Percentiles rank a stretch among this genome's conserved stretches.
Evolutionary conservation across 768 basidiomycete genomes (phyloP).

Genomic region (Leccinum fibrillosum): DNA sequence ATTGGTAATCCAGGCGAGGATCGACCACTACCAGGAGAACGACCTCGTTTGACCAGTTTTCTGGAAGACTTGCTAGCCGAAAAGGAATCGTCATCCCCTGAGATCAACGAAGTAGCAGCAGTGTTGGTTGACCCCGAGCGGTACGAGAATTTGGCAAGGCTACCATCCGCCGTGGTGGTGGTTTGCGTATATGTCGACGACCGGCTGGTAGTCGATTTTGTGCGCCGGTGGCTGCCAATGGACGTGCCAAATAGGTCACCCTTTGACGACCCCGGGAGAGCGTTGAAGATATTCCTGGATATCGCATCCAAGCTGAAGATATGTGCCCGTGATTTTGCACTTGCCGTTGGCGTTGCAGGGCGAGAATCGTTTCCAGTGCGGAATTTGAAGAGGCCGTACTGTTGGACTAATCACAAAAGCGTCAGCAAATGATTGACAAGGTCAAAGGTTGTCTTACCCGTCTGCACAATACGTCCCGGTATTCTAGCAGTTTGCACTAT

Average conservation of each 20-base stretch:
- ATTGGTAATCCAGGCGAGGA: slow-evolving; percentile 34
- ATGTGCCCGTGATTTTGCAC: slow-evolving; percentile 68
- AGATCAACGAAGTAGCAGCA: slow-evolving; percentile 58
- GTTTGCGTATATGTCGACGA: slow-evolving; percentile 73
- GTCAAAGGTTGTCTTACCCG: slow-evolving; percentile 52
- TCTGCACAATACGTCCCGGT: slow-evolving; percentile 73
- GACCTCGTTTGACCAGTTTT: slow-evolving; percentile 45
- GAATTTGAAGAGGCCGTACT: slow-evolving; percentile 88
- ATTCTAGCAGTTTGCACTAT: slow-evolving; percentile 76
- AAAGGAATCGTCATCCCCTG: slow-evolving; percentile 59
- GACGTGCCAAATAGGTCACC: slow-evolving; percentile 76
- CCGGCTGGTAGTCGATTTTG: slow-evolving; percentile 66
- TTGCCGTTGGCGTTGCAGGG: slow-evolving; percentile 84
- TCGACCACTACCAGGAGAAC: slow-evolving; percentile 37
- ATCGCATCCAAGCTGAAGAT: slow-evolving; percentile 89
- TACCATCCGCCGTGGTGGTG: slow-evolving; percentile 63
- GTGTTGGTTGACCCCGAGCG: slow-evolving; percentile 66
- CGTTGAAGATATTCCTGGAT: slow-evolving; percentile 82
- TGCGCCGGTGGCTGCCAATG: slow-evolving; percentile 57
- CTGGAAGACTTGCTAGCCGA: slow-evolving; percentile 42
- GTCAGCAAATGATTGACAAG: not conserved
- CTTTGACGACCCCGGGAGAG: slow-evolving; percentile 63
- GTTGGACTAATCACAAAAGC: slow-evolving; percentile 57
- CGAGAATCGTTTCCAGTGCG: slow-evolving; percentile 69
- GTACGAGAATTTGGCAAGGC: slow-evolving; percentile 67